A percentile compares a stretch with the other conserved stretches of the same genome.
Conservation (phyloP, 1,284 basidiomycete species). For the Wallemia ichthyophaga region DNA sequence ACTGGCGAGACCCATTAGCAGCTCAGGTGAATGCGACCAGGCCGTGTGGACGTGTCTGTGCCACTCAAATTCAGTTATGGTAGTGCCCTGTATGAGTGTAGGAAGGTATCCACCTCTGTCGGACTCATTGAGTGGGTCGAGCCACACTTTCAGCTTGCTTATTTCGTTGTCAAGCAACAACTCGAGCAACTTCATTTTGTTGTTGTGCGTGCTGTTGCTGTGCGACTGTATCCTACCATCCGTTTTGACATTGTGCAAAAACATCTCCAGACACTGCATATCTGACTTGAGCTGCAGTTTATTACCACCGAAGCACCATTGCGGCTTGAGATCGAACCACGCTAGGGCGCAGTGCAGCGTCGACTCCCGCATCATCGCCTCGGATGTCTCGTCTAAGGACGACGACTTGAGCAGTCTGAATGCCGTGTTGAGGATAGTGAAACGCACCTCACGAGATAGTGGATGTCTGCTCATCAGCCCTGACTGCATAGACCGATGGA, state of each 20-base stretch:
- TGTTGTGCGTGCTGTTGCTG: conserved; percentile 19
- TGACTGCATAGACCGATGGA: neutral
- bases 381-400: conserved; percentile 52
- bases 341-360: conserved; percentile 53
- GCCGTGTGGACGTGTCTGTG: conserved; percentile 31
- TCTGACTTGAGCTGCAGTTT: conserved; percentile 17
- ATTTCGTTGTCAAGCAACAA: conserved; percentile 75
- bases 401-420: conserved; percentile 45
- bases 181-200: conserved; percentile 37
- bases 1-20: conserved; percentile 54
- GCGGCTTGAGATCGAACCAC: conserved; percentile 73
- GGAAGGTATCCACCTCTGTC: conserved; percentile 28
- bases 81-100: neutral
- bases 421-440: conserved; percentile 13
- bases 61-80: conserved; percentile 31
- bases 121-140: conserved; percentile 49
- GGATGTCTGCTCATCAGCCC: conserved; percentile 42
- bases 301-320: conserved; percentile 24
- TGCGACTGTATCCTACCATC: conserved; percentile 25
- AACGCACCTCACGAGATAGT: conserved; percentile 60
- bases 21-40: conserved; percentile 56
- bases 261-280: neutral
- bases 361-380: conserved; percentile 40
- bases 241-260: conserved; percentile 11
- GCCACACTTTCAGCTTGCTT: conserved; percentile 59